Evolutionary conservation across 129 eudicot species (phyloP).

Genomic region (Glebionis coronaria): DNA sequence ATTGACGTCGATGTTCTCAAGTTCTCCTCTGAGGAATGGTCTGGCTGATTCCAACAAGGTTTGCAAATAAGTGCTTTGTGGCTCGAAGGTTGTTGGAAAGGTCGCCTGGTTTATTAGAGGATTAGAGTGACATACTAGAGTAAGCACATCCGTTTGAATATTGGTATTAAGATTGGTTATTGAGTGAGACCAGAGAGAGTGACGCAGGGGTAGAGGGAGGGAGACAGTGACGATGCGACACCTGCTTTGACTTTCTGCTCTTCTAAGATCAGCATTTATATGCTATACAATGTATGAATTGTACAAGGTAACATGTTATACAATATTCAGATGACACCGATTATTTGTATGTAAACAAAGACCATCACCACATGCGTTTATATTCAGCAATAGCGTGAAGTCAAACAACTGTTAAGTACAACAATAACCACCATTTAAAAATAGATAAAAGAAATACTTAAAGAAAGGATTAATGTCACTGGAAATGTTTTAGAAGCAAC

Average conservation of each 20-base stretch:
- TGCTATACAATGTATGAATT: not conserved
- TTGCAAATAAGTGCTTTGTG: slow-evolving; percentile 29
- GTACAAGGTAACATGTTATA: not conserved
- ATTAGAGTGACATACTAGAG: not conserved
- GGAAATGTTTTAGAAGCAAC: not conserved
- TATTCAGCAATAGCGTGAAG: not conserved
- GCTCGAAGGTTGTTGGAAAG: slow-evolving; percentile 11
- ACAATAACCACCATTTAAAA: not conserved
- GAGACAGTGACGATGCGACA: not conserved
- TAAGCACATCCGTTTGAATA: not conserved
- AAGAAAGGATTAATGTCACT: not conserved
- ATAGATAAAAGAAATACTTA: not conserved
- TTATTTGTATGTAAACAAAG: not conserved
- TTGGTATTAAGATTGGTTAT: not conserved
- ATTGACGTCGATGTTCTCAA: slow-evolving; percentile 40
- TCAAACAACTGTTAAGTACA: not conserved
- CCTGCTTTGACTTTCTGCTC: not conserved
- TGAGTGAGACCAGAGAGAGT: not conserved
- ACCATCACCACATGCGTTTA: not conserved
- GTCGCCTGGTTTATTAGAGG: not conserved
- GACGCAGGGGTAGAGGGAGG: not conserved
- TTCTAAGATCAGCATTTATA: not conserved
- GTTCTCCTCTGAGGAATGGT: slow-evolving; percentile 78
- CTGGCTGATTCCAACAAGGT: slow-evolving; percentile 46
- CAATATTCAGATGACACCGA: not conserved